Conservation (phyloP, 805 yeast species). For the Pichia scutulata region DNA sequence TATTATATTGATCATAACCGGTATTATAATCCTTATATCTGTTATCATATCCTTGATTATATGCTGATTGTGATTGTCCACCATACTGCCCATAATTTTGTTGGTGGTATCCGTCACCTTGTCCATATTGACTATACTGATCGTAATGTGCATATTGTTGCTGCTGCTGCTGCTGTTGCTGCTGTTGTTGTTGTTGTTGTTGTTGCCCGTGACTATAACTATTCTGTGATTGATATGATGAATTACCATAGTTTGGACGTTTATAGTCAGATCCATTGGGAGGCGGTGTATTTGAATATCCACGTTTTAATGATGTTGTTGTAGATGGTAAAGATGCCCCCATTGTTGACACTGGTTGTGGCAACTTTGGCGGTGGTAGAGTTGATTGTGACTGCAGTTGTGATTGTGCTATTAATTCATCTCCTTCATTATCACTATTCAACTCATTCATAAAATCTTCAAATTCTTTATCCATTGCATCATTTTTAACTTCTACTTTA, state of each 20-base stretch:
- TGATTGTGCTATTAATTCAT: not conserved
- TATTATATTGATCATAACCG: not conserved
- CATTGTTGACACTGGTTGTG: not conserved
- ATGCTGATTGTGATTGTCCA: not conserved
- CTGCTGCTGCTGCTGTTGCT: not conserved
- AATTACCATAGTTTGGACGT: not conserved
- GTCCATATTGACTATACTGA: not conserved
- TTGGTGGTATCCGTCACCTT: not conserved
- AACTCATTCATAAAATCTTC: slow-evolving; percentile 45
- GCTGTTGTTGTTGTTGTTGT: not conserved
- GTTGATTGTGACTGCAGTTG: not conserved
- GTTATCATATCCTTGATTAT: not conserved
- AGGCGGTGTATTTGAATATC: not conserved
- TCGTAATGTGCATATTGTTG: not conserved
- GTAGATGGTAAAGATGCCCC: not conserved
- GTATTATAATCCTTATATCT: not conserved
- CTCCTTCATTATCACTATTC: slow-evolving; percentile 22
- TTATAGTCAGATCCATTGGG: not conserved
- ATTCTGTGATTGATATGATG: not conserved
- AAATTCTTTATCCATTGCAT: slow-evolving; percentile 38
- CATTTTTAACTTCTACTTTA: slow-evolving; percentile 30
- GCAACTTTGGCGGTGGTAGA: not conserved
- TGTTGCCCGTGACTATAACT: not conserved
- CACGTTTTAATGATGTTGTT: not conserved
- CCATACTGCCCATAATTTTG: not conserved